Base-by-base conservation (phyloP, 306 rosid species). In the Quercus rubra region DNA sequence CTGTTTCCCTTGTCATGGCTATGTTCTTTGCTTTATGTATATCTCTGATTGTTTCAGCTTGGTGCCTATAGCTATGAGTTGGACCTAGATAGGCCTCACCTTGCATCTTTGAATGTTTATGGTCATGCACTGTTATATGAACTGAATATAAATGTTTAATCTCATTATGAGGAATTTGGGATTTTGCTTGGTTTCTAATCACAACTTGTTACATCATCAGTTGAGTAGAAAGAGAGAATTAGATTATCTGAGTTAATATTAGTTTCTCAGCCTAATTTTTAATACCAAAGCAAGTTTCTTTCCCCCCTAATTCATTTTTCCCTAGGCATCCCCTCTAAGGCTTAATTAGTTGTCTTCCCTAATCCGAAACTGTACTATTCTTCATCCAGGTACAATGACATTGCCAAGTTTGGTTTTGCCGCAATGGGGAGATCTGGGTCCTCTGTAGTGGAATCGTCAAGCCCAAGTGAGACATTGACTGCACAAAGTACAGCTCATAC, bases 351-450 rank as follows among this genome's bases (percentile, higher is more conserved):
- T 67, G 71, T 33, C 76, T 38, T 30, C 76, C 41, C 17, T 68
- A 59, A 76, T 21, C 72, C 61, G 57, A 57, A 72, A 71, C 70
- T 41, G 46, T 41, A 41, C 46, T 8, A 41, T 41, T 55, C 70
- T 27, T 79, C 73, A 43, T 86, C 74, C 78, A 94, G 98, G 98
- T 94, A 94, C 88, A 94, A 85, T 85, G 99, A 94, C 81, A 91
- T 94, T 87, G 97, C 97, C 78, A 90, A 90, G 84, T 81, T 78
- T 83, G 99, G 97, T 71, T 92, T 88, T 90, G 91, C 88, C 68
- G 97, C 99, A 75, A 89, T 89, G 91, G 95, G 90, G 78, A 86
- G 80, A 77, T 84, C 97, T 55, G 82, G 58, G 80, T 77, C 90
- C 15, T 61, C 80, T 3, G 64, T 20, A 74, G 86, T 78, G 68